Evolutionary conservation across 768 basidiomycete species (phyloP).

Genomic region (Lactarius pseudohatsudake): DNA sequence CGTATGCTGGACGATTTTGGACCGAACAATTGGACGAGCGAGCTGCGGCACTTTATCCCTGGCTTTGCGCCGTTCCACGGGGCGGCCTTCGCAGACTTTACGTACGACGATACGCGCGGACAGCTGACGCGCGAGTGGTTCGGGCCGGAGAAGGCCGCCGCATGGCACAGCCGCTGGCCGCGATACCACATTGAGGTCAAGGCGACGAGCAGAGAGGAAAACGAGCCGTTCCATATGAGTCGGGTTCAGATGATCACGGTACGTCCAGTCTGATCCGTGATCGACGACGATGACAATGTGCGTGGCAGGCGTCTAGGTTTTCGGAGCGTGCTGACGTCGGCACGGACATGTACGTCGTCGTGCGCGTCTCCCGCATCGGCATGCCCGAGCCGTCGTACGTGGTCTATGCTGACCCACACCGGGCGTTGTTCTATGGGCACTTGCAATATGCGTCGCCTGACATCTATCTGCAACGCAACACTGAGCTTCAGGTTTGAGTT

Average conservation of each 20-base stretch:
- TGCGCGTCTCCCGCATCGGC: conserved; percentile 19
- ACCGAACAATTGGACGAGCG: conserved; percentile 34
- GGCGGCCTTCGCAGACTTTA: conserved; percentile 31
- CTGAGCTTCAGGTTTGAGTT: background rate
- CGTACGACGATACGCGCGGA: conserved; percentile 31
- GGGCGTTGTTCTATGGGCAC: conserved; percentile 4
- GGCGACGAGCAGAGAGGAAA: conserved; percentile 27
- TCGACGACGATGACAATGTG: background rate
- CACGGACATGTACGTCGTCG: conserved; percentile 17
- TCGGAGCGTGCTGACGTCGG: background rate
- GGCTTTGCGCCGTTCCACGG: conserved; percentile 28
- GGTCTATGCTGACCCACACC: conserved; percentile 21
- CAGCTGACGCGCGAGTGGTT: conserved; percentile 29
- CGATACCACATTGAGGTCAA: conserved; percentile 36
- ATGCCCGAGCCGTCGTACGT: background rate
- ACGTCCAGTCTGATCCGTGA: background rate
- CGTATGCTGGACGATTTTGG: conserved; percentile 29
- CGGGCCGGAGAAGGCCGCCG: conserved; percentile 21
- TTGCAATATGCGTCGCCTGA: conserved; percentile 4
- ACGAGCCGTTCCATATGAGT: conserved; percentile 34
- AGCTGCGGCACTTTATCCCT: conserved; percentile 26
- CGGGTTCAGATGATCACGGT: conserved; percentile 30
- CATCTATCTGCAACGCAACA: conserved; percentile 13
- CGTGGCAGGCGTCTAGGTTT: conserved; percentile 8
- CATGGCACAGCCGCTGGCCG: conserved; percentile 32